Evolutionary conservation across 164 flowering plant genomes (phyloP).

Genomic region (Santalum album): DNA sequence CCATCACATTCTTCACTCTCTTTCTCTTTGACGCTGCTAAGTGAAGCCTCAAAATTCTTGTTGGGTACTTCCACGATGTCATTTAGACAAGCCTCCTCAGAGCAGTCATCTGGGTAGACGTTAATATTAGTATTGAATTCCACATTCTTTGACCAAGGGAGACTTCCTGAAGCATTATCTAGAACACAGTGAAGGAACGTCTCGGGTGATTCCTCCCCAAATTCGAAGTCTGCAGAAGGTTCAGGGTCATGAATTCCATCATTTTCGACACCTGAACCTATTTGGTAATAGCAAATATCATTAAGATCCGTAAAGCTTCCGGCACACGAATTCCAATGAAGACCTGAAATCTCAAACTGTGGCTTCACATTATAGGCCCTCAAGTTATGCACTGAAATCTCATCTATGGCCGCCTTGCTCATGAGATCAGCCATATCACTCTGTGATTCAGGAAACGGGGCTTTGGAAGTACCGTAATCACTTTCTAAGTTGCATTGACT

Average conservation of each 20-base stretch:
- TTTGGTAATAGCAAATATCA: not conserved
- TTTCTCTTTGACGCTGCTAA: not conserved
- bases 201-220: not conserved
- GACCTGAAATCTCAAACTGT: not conserved
- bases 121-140: not conserved
- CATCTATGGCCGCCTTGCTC: not conserved
- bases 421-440: slow-evolving; percentile 7
- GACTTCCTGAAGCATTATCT: slow-evolving; percentile 3
- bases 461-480: slow-evolving; percentile 5
- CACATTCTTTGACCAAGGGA: not conserved
- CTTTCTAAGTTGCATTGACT: slow-evolving; percentile 19
- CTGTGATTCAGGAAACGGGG: slow-evolving; percentile 8
- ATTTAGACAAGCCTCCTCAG: slow-evolving; percentile 1
- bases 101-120: not conserved
- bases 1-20: not conserved
- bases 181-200: not conserved
- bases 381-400: slow-evolving; percentile 9
- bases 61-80: not conserved
- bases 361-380: slow-evolving; percentile 9
- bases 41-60: not conserved
- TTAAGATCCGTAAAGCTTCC: not conserved
- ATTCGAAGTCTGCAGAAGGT: slow-evolving; percentile 3
- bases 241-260: not conserved
- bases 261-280: slow-evolving; percentile 1
- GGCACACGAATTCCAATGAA: not conserved